phyloP scores from a whole-genome alignment of 805 yeast species.

The Wickerhamomyces strasburgensis region DNA sequence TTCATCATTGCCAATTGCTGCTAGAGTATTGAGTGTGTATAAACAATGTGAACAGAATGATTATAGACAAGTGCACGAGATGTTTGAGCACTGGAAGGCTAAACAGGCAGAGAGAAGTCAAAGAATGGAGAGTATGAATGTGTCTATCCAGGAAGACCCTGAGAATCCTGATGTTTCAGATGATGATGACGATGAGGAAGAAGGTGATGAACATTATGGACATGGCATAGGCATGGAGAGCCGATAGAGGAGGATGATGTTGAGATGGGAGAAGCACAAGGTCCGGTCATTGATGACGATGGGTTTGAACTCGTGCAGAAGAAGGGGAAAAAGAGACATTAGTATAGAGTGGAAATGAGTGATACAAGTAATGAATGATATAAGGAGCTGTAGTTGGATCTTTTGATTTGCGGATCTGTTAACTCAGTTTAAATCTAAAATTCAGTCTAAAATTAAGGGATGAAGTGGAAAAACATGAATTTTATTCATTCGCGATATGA shows the following conservation, averaged over 20 bases:
- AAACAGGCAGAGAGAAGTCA: slow-evolving; percentile 39
- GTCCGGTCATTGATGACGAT: slow-evolving; percentile 84
- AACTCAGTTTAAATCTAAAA: too few species aligned
- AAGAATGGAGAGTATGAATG: slow-evolving; percentile 29
- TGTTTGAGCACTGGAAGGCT: slow-evolving; percentile 55
- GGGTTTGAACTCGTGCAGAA: slow-evolving; percentile 88
- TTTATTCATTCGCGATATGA: too few species aligned
- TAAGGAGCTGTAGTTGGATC: too few species aligned
- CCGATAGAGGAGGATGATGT: slow-evolving; percentile 30
- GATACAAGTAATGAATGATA: too few species aligned
- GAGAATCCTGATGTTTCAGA: slow-evolving; percentile 53
- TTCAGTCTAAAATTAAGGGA: too few species aligned
- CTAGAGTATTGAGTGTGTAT: slow-evolving; percentile 58
- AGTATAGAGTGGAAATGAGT: too few species aligned
- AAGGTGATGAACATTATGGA: slow-evolving; percentile 33
- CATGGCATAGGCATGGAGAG: too few species aligned
- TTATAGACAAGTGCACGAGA: slow-evolving; percentile 49
- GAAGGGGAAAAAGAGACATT: slow-evolving; percentile 58
- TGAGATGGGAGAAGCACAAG: slow-evolving; percentile 38
- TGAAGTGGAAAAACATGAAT: too few species aligned
- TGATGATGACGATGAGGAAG: slow-evolving; percentile 44
- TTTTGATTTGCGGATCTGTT: too few species aligned
- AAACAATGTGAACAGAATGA: slow-evolving; percentile 52
- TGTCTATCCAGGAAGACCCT: slow-evolving; percentile 54
- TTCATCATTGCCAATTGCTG: slow-evolving; percentile 72